Evolutionary conservation across 768 basidiomycete genomes (phyloP).

Genomic region (Trametes cubensis): DNA sequence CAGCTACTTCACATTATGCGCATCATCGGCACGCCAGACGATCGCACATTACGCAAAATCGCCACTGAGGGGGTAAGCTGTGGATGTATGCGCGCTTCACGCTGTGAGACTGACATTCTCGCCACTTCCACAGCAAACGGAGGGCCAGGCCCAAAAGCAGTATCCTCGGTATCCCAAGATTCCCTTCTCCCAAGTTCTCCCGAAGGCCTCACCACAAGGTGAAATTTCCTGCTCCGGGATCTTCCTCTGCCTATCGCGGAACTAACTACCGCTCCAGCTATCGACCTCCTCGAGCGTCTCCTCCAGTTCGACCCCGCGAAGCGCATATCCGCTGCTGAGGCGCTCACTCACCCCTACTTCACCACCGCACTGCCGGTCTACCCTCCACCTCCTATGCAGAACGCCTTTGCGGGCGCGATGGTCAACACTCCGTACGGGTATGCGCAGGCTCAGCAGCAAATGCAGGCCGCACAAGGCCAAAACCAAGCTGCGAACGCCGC

Average conservation of each 20-base stretch:
- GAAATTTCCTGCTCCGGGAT: slow-evolving; percentile 11
- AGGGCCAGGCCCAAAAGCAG: slow-evolving; percentile 80
- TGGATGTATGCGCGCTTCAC: neutral
- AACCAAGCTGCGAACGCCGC: slow-evolving; percentile 34
- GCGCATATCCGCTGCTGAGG: slow-evolving; percentile 88
- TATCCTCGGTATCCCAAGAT: slow-evolving; percentile 89
- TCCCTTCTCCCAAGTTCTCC: slow-evolving; percentile 76
- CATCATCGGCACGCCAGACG: slow-evolving; percentile 93
- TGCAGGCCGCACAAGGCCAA: slow-evolving; percentile 40
- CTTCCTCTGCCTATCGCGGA: neutral
- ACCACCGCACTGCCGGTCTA: slow-evolving; percentile 53
- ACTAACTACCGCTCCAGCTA: slow-evolving; percentile 47
- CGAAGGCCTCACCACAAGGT: slow-evolving; percentile 88
- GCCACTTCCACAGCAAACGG: slow-evolving; percentile 40
- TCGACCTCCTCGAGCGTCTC: slow-evolving; percentile 91
- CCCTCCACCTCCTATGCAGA: slow-evolving; percentile 60
- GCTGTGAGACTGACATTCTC: neutral
- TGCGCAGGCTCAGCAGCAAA: slow-evolving; percentile 52
- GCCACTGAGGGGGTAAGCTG: slow-evolving; percentile 79
- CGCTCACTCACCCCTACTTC: slow-evolving; percentile 92
- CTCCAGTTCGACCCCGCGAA: slow-evolving; percentile 95
- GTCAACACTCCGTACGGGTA: slow-evolving; percentile 40
- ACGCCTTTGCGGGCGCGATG: slow-evolving; percentile 65
- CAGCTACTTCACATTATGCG: slow-evolving; percentile 98
- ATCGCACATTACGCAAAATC: slow-evolving; percentile 86